Conservation (phyloP, 2,329 filamentous ascomycete species). For the Botrytis aclada region DNA sequence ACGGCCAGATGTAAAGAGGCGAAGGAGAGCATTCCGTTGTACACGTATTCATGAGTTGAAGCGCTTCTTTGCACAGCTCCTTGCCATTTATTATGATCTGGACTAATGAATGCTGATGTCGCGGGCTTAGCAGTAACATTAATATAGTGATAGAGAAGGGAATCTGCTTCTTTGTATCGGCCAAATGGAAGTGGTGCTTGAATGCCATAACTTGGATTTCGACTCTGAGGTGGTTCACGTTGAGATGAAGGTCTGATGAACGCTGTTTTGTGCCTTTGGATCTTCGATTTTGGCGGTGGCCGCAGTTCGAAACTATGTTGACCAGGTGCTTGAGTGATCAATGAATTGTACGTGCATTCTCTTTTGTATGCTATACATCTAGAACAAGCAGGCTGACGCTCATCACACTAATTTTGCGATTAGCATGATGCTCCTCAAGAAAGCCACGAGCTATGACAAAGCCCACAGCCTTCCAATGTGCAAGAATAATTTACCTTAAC, state of each 20-base stretch:
- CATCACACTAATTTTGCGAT: constrained; percentile 10
- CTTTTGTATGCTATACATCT: constrained; percentile 15
- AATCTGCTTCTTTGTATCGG: neutral
- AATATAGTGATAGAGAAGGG: constrained; percentile 13
- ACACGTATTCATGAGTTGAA: constrained; percentile 9
- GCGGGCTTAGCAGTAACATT: constrained; percentile 7
- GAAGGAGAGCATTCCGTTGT: constrained; percentile 17
- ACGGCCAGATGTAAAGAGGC: constrained; percentile 9
- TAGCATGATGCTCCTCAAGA: neutral
- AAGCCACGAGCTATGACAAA: neutral
- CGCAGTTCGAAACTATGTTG: constrained; percentile 13
- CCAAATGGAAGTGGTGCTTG: constrained; percentile 2
- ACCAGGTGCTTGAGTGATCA: constrained; percentile 7
- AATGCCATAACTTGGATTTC: neutral
- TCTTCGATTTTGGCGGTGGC: neutral
- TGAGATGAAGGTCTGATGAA: constrained; percentile 8
- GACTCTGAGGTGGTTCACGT: neutral
- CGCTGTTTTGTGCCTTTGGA: neutral
- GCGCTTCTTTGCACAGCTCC: neutral
- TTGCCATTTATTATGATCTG: constrained; percentile 8
- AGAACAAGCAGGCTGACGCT: constrained; percentile 10
- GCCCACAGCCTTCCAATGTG: neutral
- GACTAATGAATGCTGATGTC: constrained; percentile 12
- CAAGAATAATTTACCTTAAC: constrained; percentile 6
- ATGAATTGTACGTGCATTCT: constrained; percentile 15